phyloP scores from a whole-genome alignment of 192 early-diverging fungal species.

The Jimgerdemannia lactiflua region DNA sequence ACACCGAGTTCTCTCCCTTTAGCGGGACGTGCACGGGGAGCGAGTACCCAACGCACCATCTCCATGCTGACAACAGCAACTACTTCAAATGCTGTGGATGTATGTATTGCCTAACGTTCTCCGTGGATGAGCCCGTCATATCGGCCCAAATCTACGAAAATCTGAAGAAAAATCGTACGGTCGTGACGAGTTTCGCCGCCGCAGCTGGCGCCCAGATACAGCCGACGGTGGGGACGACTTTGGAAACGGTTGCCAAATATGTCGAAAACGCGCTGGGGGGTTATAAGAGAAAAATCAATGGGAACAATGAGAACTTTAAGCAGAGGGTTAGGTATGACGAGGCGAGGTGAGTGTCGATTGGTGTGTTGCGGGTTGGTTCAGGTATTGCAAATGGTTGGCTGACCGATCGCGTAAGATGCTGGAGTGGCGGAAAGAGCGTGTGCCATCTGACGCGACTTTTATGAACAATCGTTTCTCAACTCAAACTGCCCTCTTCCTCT shows the following conservation, averaged over 20 bases:
- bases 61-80: not conserved
- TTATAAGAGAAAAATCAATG: slow-evolving; percentile 29
- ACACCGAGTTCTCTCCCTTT: not conserved
- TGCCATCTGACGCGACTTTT: no score
- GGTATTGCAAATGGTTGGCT: not conserved
- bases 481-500: not conserved
- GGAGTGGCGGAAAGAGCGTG: not conserved
- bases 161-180: not conserved
- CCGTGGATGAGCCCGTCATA: not conserved
- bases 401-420: not conserved
- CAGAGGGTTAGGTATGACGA: slow-evolving; percentile 27
- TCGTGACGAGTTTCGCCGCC: not conserved
- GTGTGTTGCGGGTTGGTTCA: not conserved
- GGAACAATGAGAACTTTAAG: slow-evolving; percentile 23
- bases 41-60: not conserved
- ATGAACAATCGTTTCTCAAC: no score
- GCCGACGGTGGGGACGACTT: slow-evolving; percentile 19
- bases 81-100: not conserved
- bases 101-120: not conserved
- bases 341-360: slow-evolving; percentile 21
- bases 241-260: slow-evolving; percentile 12
- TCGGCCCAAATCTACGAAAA: not conserved
- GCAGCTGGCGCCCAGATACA: not conserved
- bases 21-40: not conserved
- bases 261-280: slow-evolving; percentile 22